Evolutionary conservation across 2,329 filamentous ascomycete species (phyloP), one percentile per base, ranked within the genome.

Genomic region (Periglandula ipomoeae): DNA sequence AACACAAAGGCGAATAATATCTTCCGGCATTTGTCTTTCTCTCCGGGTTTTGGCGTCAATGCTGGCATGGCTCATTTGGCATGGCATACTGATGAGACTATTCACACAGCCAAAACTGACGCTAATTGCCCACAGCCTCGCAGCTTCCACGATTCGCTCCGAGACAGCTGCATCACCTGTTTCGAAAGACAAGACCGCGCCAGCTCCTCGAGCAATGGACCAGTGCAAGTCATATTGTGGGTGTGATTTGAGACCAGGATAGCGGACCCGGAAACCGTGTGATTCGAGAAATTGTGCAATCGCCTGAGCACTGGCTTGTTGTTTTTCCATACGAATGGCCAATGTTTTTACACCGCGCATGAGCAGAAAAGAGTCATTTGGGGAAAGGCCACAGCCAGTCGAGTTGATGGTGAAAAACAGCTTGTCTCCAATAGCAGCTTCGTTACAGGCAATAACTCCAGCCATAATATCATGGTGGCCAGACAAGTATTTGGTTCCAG

Each of bases 401-500:
- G 89, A 83, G 65, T 98, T 98, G 75, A 98, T 96, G 50, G 89
- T 91, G 70, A 96, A 97, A 72, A 86, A 98, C 57, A 98, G 82
- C 62, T 86, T 88, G 60, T 98, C 89, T 42, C 85, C 90, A 24
- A 98, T 72, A 3, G 80, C 72, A 4, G 81, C 67, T 61, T 95
- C 85, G 65, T 97, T 97, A 66, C 90, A 82, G 20, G 90, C 93
- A 56, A 98, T 86, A 26, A 98, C 89, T 54, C 94, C 93, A 9
- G 93, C 93, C 93, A 98, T 98, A 63, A 98, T 85, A 64, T 98
- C 94, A 73, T 98, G 93, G 66, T 98, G 93, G 27, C 93, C 93
- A 1, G 90, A 97, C 5, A 98, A 77, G 62, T 98, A 98, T 68
- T 98, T 98, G 22, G 93, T 98, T 49, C 93, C 93, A 23, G 87